Evolutionary conservation across 1,284 basidiomycete genomes (phyloP), one percentile per base, ranked within the genome.

Genomic region (Cutaneotrichosporon dermatis): DNA sequence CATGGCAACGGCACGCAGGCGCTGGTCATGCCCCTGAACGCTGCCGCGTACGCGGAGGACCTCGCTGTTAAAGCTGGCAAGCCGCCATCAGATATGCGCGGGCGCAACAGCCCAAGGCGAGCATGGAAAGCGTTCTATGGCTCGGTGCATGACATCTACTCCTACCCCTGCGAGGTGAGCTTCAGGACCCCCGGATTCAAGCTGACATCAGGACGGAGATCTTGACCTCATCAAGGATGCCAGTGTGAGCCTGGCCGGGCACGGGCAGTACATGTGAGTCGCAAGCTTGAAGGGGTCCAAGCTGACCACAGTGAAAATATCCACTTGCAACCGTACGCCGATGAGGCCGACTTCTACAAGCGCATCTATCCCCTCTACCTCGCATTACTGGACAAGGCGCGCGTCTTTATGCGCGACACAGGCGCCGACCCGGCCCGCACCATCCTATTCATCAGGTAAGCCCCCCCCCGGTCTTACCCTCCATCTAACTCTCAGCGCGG

Each of bases 1-100:
- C 93, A 96, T 69, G 90, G 92, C 7, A 95, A 98, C 71, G 95
- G 95, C 1, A 96, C 92, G 0, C 93, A 97, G 71, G 86, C 90
- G 1, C 86, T 97, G 34, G 85, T 84, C 0, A 96, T 92, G 90
- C 86, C 89, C 51, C 88, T 97, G 63, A 98, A 98, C 69, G 88
- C 90, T 64, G 90, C 92, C 60, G 86, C 89, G 0, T 86, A 90
- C 71, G 81, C 85, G 15, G 82, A 86, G 62, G 83, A 81, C 8
- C 80, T 89, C 0, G 85, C 88, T 64, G 72, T 76, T 16, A 71
- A 69, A 37, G 77, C 74, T 11, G 77, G 78, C 6, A 79, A 77
- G 55, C 76, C 77, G 4, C 54, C 67, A 4, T 60, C 66, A 4
- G 68, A 71, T 6, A 61, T 74, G 43, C 46, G 59, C 7, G 79